Percentiles rank a stretch among this genome's conserved stretches.
Conservation (phyloP, 1,139 yeast genomes). For the Suhomyces ambrosiae region DNA sequence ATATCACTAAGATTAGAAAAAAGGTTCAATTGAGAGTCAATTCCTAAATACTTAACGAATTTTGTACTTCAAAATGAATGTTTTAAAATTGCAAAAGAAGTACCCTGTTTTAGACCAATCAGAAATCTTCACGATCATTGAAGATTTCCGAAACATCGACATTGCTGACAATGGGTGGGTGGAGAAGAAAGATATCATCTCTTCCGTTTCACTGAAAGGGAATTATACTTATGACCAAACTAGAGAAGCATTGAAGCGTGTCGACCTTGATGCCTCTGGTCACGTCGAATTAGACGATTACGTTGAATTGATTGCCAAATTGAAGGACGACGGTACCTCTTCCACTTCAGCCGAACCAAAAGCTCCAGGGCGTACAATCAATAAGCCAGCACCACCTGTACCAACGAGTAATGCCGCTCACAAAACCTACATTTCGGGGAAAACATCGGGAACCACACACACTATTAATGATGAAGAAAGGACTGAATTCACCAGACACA, state of each 20-base stretch:
- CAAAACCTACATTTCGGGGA: constrained; percentile 78
- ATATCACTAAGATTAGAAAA: neutral
- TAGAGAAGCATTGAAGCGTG: constrained; percentile 87
- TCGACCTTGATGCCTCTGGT: constrained; percentile 94
- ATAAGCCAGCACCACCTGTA: constrained; percentile 35
- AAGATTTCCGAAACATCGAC: constrained; percentile 75
- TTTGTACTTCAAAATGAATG: constrained; percentile 38
- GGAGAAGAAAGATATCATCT: constrained; percentile 87
- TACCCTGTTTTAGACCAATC: constrained; percentile 85
- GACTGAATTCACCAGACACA: constrained; percentile 92
- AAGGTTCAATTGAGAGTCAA: neutral
- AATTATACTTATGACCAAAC: constrained; percentile 87
- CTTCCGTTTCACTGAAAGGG: constrained; percentile 78
- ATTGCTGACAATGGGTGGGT: constrained; percentile 94
- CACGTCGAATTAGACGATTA: constrained; percentile 95
- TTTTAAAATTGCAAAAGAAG: constrained; percentile 66
- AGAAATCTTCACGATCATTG: constrained; percentile 82
- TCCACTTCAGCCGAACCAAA: constrained; percentile 25
- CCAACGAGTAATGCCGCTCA: constrained; percentile 56
- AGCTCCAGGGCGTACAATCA: constrained; percentile 18
- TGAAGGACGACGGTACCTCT: constrained; percentile 45
- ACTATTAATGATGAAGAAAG: constrained; percentile 97
- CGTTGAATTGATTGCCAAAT: constrained; percentile 79
- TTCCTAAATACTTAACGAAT: neutral
- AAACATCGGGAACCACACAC: constrained; percentile 91